Percentiles rank a stretch among this genome's conserved stretches.
Conservation (phyloP, 2,329 filamentous ascomycete species). For the Bipolaris bicolor region DNA sequence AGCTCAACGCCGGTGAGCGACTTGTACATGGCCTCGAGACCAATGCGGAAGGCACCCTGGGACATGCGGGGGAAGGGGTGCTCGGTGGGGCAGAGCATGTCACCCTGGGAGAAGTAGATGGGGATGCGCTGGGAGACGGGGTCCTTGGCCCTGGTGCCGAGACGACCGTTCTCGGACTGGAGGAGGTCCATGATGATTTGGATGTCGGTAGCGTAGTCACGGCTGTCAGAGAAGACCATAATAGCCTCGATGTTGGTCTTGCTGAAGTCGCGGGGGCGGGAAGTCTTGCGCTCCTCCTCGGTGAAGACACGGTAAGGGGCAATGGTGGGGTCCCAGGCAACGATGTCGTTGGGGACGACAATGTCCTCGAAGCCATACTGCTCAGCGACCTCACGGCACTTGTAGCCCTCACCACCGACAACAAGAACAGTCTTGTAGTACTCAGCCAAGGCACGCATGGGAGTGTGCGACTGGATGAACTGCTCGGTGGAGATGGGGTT, state of each 20-base stretch:
- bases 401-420: conserved; percentile 76
- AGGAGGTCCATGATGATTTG: conserved; percentile 78
- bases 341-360: conserved; percentile 74
- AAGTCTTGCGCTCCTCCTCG: conserved; percentile 69
- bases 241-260: conserved; percentile 76
- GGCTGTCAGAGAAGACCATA: conserved; percentile 75
- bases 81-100: conserved; percentile 65
- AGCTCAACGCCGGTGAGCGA: conserved; percentile 71
- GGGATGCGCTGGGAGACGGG: conserved; percentile 70
- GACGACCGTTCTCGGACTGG: conserved; percentile 69
- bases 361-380: conserved; percentile 76
- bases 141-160: conserved; percentile 70
- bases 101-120: conserved; percentile 74
- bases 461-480: conserved; percentile 79
- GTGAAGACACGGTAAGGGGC: conserved; percentile 73
- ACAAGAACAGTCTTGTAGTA: conserved; percentile 80
- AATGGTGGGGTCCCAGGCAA: conserved; percentile 71
- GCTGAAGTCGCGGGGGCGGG: conserved; percentile 73
- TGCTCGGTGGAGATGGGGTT: conserved; percentile 71
- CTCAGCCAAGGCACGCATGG: conserved; percentile 75
- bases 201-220: conserved; percentile 76
- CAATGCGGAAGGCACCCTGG: conserved; percentile 76
- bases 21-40: conserved; percentile 76
- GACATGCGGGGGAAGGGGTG: conserved; percentile 72
- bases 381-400: conserved; percentile 74